phyloP scores from a whole-genome alignment of 2,329 filamentous ascomycete genomes.

The Alternaria gansuensis region DNA sequence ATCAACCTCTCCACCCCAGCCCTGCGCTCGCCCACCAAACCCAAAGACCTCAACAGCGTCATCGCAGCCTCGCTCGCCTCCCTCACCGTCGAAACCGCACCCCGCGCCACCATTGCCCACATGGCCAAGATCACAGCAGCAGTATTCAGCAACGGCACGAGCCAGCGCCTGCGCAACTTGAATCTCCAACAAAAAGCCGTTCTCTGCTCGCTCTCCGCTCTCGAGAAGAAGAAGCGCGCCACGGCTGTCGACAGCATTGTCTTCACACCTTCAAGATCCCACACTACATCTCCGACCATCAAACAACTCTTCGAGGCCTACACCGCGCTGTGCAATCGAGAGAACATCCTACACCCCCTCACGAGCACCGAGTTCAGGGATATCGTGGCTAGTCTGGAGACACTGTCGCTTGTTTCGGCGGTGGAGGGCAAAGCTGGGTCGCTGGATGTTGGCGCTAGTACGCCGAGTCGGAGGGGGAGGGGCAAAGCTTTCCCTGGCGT shows the following conservation, averaged over 20 bases:
- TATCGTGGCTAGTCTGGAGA: constrained; percentile 88
- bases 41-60: constrained; percentile 34
- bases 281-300: constrained; percentile 75
- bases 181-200: constrained; percentile 98
- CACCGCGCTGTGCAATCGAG: constrained; percentile 79
- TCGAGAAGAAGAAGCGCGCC: constrained; percentile 78
- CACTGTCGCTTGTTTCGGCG: constrained; percentile 78
- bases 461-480: constrained; percentile 74
- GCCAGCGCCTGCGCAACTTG: constrained; percentile 82
- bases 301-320: constrained; percentile 88
- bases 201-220: constrained; percentile 83
- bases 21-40: constrained; percentile 55
- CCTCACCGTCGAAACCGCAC: constrained; percentile 80
- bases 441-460: constrained; percentile 67
- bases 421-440: constrained; percentile 75
- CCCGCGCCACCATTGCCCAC: constrained; percentile 87
- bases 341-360: constrained; percentile 88
- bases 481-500: constrained; percentile 55
- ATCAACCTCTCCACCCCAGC: constrained; percentile 71
- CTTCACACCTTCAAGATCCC: constrained; percentile 55
- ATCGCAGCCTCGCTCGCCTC: constrained; percentile 61
- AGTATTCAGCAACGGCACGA: constrained; percentile 88
- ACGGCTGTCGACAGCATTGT: constrained; percentile 42
- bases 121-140: constrained; percentile 90
- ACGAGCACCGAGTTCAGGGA: constrained; percentile 94